Conservation (phyloP, 192 early-diverging fungal species). For the Chytriomyces sp. region DNA sequence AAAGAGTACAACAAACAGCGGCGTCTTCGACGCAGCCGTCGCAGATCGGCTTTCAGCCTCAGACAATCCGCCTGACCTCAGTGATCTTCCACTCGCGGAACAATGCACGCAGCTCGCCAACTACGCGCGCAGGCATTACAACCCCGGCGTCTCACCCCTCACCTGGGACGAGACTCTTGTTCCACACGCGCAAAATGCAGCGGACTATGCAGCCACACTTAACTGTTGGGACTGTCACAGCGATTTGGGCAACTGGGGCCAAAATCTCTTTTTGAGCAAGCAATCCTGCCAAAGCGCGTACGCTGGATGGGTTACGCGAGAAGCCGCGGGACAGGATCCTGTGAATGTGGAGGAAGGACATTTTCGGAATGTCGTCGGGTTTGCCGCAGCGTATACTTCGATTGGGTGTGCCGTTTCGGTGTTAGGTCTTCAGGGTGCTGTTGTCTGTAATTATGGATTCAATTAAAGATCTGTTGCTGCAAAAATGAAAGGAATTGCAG, state of each 20-base stretch:
- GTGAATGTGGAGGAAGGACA: not conserved
- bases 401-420: not conserved
- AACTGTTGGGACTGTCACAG: constrained; percentile 1
- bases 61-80: not conserved
- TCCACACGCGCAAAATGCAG: not conserved
- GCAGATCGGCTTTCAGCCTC: constrained; percentile 4
- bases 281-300: not conserved
- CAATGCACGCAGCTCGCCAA: not conserved
- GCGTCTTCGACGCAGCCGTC: too few relatives aligned
- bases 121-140: not conserved
- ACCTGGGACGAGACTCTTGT: not conserved
- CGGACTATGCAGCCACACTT: not conserved
- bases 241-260: not conserved
- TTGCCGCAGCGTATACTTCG: not conserved
- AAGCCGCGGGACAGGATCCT: not conserved
- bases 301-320: not conserved
- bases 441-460: not conserved
- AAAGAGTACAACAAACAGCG: too few relatives aligned
- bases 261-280: not conserved
- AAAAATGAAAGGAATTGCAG: too few relatives aligned
- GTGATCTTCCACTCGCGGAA: not conserved
- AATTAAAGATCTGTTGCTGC: too few relatives aligned
- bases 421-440: not conserved
- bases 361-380: constrained; percentile 16
- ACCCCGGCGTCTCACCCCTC: not conserved